Evolutionary conservation across 2,329 filamentous ascomycete species (phyloP).

Genomic region (Trichoderma guizhouense): DNA sequence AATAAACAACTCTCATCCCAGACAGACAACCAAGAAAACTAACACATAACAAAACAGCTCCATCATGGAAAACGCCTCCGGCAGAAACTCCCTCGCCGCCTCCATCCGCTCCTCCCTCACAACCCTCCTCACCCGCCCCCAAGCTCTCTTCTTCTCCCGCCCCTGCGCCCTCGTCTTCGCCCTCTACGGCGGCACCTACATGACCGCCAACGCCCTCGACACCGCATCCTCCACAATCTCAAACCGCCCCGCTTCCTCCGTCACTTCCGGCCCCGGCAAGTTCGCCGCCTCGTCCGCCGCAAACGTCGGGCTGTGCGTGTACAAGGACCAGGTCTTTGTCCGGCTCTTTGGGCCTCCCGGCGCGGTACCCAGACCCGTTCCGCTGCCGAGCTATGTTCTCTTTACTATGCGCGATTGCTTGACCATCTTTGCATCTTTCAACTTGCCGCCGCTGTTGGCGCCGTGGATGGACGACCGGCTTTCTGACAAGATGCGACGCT

Average conservation of each 20-base stretch:
- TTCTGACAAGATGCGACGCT: slow-evolving; percentile 43
- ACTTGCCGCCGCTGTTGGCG: slow-evolving; percentile 75
- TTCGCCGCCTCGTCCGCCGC: slow-evolving; percentile 77
- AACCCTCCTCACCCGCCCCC: slow-evolving; percentile 57
- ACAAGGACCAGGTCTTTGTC: slow-evolving; percentile 86
- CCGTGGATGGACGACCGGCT: slow-evolving; percentile 60
- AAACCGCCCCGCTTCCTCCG: slow-evolving; percentile 54
- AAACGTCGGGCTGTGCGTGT: slow-evolving; percentile 81
- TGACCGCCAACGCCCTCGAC: slow-evolving; percentile 84
- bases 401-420: slow-evolving; percentile 82
- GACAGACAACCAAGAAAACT: background rate
- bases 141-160: slow-evolving; percentile 59
- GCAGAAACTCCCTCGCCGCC: slow-evolving; percentile 54
- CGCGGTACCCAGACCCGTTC: slow-evolving; percentile 54
- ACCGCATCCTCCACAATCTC: slow-evolving; percentile 66
- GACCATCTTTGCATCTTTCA: slow-evolving; percentile 91
- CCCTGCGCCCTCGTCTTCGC: slow-evolving; percentile 68
- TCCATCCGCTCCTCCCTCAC: slow-evolving; percentile 59
- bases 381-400: slow-evolving; percentile 67
- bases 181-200: slow-evolving; percentile 85
- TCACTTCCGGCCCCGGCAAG: slow-evolving; percentile 73
- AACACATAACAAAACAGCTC: slow-evolving; percentile 43
- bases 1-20: background rate
- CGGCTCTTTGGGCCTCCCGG: slow-evolving; percentile 70
- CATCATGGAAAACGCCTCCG: slow-evolving; percentile 80